phyloP scores from a whole-genome alignment of 2,329 filamentous ascomycete species.

The Neonectria hederae region DNA sequence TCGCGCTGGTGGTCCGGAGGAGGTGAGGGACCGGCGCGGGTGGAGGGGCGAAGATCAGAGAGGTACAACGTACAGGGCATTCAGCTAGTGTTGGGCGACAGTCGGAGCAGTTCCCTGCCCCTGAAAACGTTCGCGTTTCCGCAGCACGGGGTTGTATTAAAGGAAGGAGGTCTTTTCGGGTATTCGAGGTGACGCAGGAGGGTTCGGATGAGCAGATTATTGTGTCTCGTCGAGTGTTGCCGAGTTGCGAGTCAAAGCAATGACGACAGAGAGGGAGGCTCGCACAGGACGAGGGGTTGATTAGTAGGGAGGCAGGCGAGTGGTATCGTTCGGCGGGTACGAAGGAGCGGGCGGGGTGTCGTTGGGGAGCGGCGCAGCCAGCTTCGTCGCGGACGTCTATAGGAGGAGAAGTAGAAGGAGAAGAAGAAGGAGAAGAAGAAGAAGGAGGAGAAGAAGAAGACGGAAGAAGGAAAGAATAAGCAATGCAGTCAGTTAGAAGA shows the following conservation, averaged over 20 bases:
- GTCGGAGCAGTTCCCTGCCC: constrained; percentile 47
- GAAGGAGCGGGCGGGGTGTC: constrained; percentile 22
- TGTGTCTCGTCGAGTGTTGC: constrained; percentile 28
- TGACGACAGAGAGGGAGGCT: constrained; percentile 19
- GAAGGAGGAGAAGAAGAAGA: constrained; percentile 9
- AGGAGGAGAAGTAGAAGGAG: constrained; percentile 4
- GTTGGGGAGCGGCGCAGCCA: constrained; percentile 41
- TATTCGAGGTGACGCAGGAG: constrained; percentile 22
- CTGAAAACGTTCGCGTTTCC: constrained; percentile 42
- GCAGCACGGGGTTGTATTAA: constrained; percentile 37
- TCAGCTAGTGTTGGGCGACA: constrained; percentile 44
- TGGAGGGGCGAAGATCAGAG: constrained; percentile 26
- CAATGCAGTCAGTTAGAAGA: constrained; percentile 15
- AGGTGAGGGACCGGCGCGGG: constrained; percentile 26
- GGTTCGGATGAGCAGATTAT: background rate
- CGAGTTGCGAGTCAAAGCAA: constrained; percentile 25
- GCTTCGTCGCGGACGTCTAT: constrained; percentile 36
- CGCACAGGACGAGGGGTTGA: constrained; percentile 19
- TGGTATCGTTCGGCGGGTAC: constrained; percentile 17
- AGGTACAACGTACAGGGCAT: constrained; percentile 49
- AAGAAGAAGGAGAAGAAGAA: background rate
- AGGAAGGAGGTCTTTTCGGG: constrained; percentile 23
- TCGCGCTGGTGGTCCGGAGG: constrained; percentile 28
- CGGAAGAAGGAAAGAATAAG: constrained; percentile 9
- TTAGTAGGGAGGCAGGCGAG: constrained; percentile 18